Evolutionary conservation across 345 rosid species (phyloP).

Genomic region (Lumnitzera racemosa): DNA sequence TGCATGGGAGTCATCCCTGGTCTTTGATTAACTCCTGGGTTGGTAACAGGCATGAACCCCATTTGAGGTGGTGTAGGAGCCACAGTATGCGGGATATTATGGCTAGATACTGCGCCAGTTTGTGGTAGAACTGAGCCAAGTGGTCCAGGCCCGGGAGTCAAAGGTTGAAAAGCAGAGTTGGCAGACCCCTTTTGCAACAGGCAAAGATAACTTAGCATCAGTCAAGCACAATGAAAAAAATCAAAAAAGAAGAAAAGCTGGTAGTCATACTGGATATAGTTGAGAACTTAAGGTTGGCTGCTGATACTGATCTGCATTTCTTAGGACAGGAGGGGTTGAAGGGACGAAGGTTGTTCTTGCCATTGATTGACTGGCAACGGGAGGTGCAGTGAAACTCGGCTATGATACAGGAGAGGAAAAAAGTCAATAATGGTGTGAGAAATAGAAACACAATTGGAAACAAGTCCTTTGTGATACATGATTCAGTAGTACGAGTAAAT

Average conservation of each 20-base stretch:
- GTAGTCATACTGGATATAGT: slow-evolving; percentile 63
- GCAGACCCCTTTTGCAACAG: slow-evolving; percentile 43
- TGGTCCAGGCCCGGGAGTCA: slow-evolving; percentile 42
- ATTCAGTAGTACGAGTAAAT: too few species aligned
- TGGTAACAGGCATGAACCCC: slow-evolving; percentile 64
- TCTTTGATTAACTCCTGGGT: slow-evolving; percentile 55
- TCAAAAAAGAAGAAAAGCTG: slow-evolving; percentile 1
- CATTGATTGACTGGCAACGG: slow-evolving; percentile 43
- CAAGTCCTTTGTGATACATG: too few species aligned
- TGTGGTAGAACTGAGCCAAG: slow-evolving; percentile 47
- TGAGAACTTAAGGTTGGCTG: slow-evolving; percentile 72
- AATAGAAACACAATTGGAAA: not conserved
- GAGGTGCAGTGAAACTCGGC: slow-evolving; percentile 47
- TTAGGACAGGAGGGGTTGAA: slow-evolving; percentile 65
- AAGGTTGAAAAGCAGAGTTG: slow-evolving; percentile 44
- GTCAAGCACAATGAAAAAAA: slow-evolving; percentile 4
- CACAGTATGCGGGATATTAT: slow-evolving; percentile 43
- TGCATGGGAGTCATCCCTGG: slow-evolving; percentile 61
- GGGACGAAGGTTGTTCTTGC: slow-evolving; percentile 69
- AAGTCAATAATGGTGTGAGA: slow-evolving; percentile 2
- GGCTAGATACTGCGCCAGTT: slow-evolving; percentile 40
- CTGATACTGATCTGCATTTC: slow-evolving; percentile 79
- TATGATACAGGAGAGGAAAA: slow-evolving; percentile 22
- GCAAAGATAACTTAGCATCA: slow-evolving; percentile 8
- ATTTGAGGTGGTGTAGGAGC: slow-evolving; percentile 42